Evolutionary conservation across 768 basidiomycete genomes (phyloP).

Genomic region (Russula emetica): DNA sequence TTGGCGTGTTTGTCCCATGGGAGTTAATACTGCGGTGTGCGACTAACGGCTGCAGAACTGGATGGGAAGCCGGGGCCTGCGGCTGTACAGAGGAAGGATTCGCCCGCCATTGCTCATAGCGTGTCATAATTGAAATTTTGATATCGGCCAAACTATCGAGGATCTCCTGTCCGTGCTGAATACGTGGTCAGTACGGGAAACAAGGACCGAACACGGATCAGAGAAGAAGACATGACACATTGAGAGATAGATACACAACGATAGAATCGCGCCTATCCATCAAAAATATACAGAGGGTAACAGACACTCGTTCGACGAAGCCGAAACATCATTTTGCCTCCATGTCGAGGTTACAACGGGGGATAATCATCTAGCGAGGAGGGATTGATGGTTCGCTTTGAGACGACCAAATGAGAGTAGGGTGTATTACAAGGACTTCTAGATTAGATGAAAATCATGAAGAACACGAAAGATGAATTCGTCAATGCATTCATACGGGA

Average conservation of each 20-base stretch:
- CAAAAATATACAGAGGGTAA: background rate
- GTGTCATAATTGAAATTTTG: constrained; percentile 58
- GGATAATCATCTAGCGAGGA: background rate
- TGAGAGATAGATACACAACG: background rate
- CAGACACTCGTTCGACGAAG: background rate
- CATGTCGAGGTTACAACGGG: background rate
- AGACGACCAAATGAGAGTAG: background rate
- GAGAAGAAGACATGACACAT: background rate
- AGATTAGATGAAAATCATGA: background rate
- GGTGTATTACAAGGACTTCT: background rate
- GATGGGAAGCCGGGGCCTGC: background rate
- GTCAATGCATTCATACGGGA: background rate
- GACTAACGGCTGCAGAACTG: background rate
- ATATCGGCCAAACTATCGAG: constrained; percentile 60
- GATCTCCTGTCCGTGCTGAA: constrained; percentile 72
- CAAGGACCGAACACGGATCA: constrained; percentile 3
- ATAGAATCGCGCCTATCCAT: background rate
- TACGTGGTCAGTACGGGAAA: constrained; percentile 25
- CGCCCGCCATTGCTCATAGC: constrained; percentile 57
- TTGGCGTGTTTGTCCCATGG: constrained; percentile 12
- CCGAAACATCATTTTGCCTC: background rate
- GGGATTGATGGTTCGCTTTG: background rate
- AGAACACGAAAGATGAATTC: background rate
- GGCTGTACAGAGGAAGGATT: constrained; percentile 21
- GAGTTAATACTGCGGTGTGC: background rate